Evolutionary conservation across 345 rosid species (phyloP).

Genomic region (Raphanus sativus): DNA sequence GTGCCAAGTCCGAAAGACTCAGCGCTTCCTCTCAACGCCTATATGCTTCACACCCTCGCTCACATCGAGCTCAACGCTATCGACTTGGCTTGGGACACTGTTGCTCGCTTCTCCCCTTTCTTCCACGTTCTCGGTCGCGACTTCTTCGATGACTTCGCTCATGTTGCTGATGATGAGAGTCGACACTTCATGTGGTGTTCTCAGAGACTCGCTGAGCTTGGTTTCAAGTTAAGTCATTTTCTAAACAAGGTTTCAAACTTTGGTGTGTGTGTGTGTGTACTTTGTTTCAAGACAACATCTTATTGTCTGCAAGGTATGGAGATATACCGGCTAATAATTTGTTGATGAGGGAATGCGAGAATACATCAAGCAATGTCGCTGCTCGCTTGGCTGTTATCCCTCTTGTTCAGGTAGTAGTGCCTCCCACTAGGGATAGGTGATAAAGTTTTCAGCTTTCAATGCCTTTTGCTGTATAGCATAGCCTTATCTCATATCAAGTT

Average conservation of each 20-base stretch:
- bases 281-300: neutral
- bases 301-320: conserved; percentile 58
- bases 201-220: conserved; percentile 84
- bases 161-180: conserved; percentile 96
- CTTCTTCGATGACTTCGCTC: conserved; percentile 92
- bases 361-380: conserved; percentile 74
- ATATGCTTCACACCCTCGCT: conserved; percentile 89
- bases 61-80: conserved; percentile 95
- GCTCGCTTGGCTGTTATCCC: conserved; percentile 68
- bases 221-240: conserved; percentile 58
- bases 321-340: conserved; percentile 94
- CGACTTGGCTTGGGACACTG: conserved; percentile 98
- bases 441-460: neutral
- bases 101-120: conserved; percentile 82
- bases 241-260: neutral
- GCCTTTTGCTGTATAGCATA: neutral
- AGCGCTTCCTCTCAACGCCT: conserved; percentile 82
- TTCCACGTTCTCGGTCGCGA: conserved; percentile 54
- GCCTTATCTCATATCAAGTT: conserved; percentile 5
- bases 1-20: conserved; percentile 73
- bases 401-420: conserved; percentile 32
- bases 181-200: conserved; percentile 96
- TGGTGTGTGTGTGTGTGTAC: neutral
- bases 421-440: neutral
- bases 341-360: conserved; percentile 87